These are phyloP conservation scores for Vigna angularis DNA, from an alignment of 306 rosid species.

Conservation along the genomic window DNA sequence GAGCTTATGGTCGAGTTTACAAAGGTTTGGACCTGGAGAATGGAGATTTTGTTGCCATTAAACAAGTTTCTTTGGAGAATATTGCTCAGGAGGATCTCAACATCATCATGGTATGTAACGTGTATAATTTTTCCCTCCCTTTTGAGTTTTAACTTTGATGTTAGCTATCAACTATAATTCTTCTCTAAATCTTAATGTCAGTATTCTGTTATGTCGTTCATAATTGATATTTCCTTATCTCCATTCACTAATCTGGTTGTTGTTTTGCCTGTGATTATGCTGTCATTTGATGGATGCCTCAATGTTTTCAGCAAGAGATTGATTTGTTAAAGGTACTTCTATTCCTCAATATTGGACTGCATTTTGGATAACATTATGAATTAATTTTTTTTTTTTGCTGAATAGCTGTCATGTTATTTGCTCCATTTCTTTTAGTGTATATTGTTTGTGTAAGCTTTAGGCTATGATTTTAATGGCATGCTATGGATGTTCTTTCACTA, in stretches of 20 bases:
- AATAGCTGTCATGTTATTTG: slow-evolving; percentile 22
- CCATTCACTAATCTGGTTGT: slow-evolving; percentile 52
- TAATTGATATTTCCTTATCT: slow-evolving; percentile 28
- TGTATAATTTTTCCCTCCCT: slow-evolving; percentile 4
- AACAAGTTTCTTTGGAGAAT: slow-evolving; percentile 99
- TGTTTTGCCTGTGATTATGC: slow-evolving; percentile 47
- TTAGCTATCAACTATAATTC: slow-evolving; percentile 14
- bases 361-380: slow-evolving; percentile 27
- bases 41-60: slow-evolving; percentile 98
- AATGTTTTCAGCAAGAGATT: slow-evolving; percentile 88
- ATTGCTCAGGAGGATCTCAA: slow-evolving; percentile 99
- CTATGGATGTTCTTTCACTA: slow-evolving; percentile 23
- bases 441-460: slow-evolving; percentile 37
- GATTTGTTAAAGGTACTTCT: slow-evolving; percentile 88
- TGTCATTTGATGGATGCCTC: slow-evolving; percentile 49
- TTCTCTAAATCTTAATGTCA: slow-evolving; percentile 15
- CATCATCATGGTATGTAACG: slow-evolving; percentile 81
- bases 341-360: slow-evolving; percentile 36
- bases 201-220: slow-evolving; percentile 39
- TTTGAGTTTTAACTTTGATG: slow-evolving; percentile 1
- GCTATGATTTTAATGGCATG: slow-evolving; percentile 11
- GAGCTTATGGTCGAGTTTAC: slow-evolving; percentile 98
- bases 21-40: slow-evolving; percentile 98
- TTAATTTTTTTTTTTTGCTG: slow-evolving; percentile 26
- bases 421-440: slow-evolving; percentile 11